These are phyloP conservation scores for Penicillium cosmopolitanum DNA, from an alignment of 495 filamentous ascomycete genomes.

Conservation along the genomic window DNA sequence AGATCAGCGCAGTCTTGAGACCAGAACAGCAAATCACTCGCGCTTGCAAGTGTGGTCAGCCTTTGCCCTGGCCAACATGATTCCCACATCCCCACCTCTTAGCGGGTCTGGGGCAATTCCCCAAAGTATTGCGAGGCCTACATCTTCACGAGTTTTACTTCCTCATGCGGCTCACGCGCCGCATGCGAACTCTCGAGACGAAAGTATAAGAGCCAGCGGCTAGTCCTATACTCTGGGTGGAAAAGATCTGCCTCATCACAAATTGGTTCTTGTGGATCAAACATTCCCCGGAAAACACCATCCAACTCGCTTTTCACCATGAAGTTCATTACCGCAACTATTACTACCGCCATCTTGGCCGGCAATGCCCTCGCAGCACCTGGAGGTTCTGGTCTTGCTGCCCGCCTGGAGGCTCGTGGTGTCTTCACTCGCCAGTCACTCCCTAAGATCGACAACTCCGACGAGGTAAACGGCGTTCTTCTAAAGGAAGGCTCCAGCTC, in stretches of 20 bases:
- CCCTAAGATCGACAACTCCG: constrained; percentile 18
- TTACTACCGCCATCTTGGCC: constrained; percentile 30
- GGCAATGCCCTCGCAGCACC: constrained; percentile 34
- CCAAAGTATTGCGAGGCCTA: constrained; percentile 10
- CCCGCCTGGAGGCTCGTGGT: constrained; percentile 34
- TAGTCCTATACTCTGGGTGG: not conserved
- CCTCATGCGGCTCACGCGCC: constrained; percentile 29
- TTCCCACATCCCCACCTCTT: constrained; percentile 6
- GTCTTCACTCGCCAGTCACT: constrained; percentile 29
- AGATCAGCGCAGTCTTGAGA: constrained; percentile 15
- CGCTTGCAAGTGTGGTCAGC: not conserved
- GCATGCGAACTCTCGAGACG: constrained; percentile 22
- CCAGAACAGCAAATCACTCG: constrained; percentile 3
- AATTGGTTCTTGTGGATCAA: not conserved
- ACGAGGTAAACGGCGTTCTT: constrained; percentile 20
- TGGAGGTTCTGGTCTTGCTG: constrained; percentile 24
- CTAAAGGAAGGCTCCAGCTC: constrained; percentile 19
- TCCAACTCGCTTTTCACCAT: constrained; percentile 19
- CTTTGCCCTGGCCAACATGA: not conserved
- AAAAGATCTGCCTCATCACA: not conserved
- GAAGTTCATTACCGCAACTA: constrained; percentile 28
- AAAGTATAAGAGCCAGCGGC: constrained; percentile 21
- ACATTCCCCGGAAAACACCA: not conserved
- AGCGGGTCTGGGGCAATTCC: constrained; percentile 12
- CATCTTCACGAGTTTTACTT: constrained; percentile 16